Evolutionary conservation across 352 stramenopile genomes (phyloP), one percentile per base, ranked within the genome.

Genomic region (Globisporangium carolinianum): DNA sequence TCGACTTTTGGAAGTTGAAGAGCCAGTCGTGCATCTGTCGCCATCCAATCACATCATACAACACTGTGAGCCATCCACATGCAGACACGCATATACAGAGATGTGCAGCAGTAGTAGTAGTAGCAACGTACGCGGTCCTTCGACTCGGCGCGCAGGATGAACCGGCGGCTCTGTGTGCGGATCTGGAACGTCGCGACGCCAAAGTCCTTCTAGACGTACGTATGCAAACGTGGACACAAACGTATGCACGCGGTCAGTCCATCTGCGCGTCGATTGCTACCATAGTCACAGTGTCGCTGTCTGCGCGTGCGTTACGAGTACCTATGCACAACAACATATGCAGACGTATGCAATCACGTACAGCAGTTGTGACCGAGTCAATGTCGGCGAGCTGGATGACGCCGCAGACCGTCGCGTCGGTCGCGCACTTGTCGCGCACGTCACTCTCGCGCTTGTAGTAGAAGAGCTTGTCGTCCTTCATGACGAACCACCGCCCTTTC

Each of bases 1-100:
- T 94, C 49, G 82, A 94, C 71, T 89, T 87, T 55, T 94, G 85
- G 66, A 94, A 94, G 43, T 92, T 91, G 69, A 94, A 94, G 35
- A 94, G 66, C 85, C 85, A 94, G 58, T 92, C 79, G 57, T 92
- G 82, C 85, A 94, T 94, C 84, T 92, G 62, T 43, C 11, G 24
- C 24, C 24, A 32, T 32, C 0, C 24, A 32, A 3, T 32, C 24
- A 32, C 24, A 32, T 32, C 24, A 32, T 32, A 32, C 11, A 12
- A 12, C 39, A 43, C 1, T 43, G 39, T 43, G 39, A 43, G 11
- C 7, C 39, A 43, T 43, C 39, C 24, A 32, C 24, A 32, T 32
- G 2, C 24, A 32, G 24, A 32, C 24, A 32, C 24, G 24, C 24
- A 32, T 32, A 32, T 32, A 32, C 24, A 32, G 24, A 32, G 24